Evolutionary conservation across 495 filamentous ascomycete species (phyloP).

Genomic region (Lichenothelia convexa): DNA sequence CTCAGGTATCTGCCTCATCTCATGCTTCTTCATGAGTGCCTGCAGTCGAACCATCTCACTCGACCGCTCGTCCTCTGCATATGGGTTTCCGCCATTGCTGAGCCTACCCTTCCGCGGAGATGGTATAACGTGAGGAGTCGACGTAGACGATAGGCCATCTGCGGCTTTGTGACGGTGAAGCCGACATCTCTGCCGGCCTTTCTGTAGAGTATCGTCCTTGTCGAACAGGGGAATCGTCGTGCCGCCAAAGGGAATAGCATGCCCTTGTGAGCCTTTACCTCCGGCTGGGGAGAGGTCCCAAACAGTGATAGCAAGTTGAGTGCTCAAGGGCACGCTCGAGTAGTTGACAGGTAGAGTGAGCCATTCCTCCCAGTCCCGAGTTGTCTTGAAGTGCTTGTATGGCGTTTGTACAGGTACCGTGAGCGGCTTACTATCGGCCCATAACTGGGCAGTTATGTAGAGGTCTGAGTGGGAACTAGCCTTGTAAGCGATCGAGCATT

Average conservation of each 20-base stretch:
- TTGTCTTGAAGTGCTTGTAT: constrained; percentile 70
- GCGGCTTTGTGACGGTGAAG: constrained; percentile 66
- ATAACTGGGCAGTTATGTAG: constrained; percentile 81
- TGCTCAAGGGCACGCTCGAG: constrained; percentile 54
- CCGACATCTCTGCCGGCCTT: constrained; percentile 81
- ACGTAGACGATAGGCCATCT: constrained; percentile 66
- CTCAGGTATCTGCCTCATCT: constrained; percentile 84
- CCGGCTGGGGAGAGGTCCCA: constrained; percentile 83
- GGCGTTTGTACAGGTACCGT: constrained; percentile 82
- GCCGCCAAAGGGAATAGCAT: constrained; percentile 81
- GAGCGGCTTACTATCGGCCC: constrained; percentile 88
- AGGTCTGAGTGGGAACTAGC: constrained; percentile 55
- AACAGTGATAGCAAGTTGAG: constrained; percentile 79
- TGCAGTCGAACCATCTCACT: constrained; percentile 70
- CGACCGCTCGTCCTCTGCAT: constrained; percentile 25
- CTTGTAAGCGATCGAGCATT: constrained; percentile 2
- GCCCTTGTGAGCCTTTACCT: constrained; percentile 40
- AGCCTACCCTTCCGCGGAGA: constrained; percentile 25
- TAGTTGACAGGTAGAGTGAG: constrained; percentile 69
- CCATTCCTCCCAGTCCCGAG: constrained; percentile 91
- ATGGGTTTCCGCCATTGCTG: constrained; percentile 17
- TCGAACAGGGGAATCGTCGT: constrained; percentile 86
- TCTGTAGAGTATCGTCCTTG: constrained; percentile 70
- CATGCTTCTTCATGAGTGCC: constrained; percentile 86
- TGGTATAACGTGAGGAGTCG: constrained; percentile 48